Base-by-base conservation (phyloP, 306 rosid genomes). In the Lathyrus sativus region DNA sequence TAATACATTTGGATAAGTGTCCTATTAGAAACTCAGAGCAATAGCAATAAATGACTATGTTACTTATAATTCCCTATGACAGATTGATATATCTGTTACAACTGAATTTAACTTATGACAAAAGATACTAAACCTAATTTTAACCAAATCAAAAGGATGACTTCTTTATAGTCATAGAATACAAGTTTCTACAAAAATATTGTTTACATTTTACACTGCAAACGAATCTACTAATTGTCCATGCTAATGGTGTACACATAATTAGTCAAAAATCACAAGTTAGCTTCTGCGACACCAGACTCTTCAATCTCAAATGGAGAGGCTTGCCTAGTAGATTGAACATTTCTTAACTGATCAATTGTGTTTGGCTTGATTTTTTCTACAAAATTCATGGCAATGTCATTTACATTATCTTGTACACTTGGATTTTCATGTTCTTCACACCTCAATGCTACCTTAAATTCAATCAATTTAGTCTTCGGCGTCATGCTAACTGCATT, bases 401-500 rank as follows among this genome's bases (percentile, higher is more conserved):
- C 43, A 65, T 60, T 70, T 37, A 24, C 35, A 11, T 43, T 50
- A 68, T 74, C 62, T 43, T 65, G 71, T 22, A 24, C 10, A 22
- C 54, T 19, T 24, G 62, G 45, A 24, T 44, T 79, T 49, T 72
- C 81, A 5, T 53, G 64, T 61, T 80, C 81, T 70, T 51, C 43
- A 11, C 26, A 38, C 31, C 50, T 68, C 56, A 33, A 11, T 66
- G 74, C 57, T 33, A 58, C 77, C 46, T 74, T 46, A 49, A 65
- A 13, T 75, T 87, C 78, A 3, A 68, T 70, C 72, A 75, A 74
- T 46, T 85, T 74, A 42, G 81, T 79, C 79, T 83, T 85, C 82
- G 83, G 67, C 8, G 82, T 81, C 56, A 81, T 53, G 68, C 88
- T 85, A 35, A 79, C 76, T 2, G 85, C 90, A 67, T 87, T 85